Base-by-base conservation (phyloP, 345 rosid genomes). In the Sapria himalayana region DNA sequence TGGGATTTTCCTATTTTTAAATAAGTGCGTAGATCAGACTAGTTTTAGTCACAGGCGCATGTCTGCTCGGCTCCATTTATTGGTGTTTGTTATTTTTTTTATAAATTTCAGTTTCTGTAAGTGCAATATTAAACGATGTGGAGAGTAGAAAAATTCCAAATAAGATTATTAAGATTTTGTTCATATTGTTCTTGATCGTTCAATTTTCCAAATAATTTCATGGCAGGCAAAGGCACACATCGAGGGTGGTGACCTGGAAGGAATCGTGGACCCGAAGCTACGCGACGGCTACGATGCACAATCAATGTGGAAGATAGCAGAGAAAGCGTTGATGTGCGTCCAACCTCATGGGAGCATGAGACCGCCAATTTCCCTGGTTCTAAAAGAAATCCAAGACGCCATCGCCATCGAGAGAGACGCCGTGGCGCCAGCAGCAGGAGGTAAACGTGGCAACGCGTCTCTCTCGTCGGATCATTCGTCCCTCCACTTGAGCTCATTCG, bases 231-330 rank as follows among this genome's bases (percentile, higher is more conserved):
- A 78, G 64, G 36, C 73, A 51, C 99, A 84, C 63, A 80, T 91
- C 13, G 96, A 84, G 72, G 75, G 81, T 9, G 99, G 99, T 9
- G 80, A 84, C 61, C 80, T 91, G 39, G 79, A 80, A 43, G 78
- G 82, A 48, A 77, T 91, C 59, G 75, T 91, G 5, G 99, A 91
- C 59, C 93, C 76, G 1, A 58, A 58, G 0, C 44, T 91, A n/a
- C 32, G 15, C 12, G 59, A 73, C 6, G 92, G 73, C 13, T 91
- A 77, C 11, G 92, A 86, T 50, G 72, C 84, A 27, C 99, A 91
- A 29, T 75, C 99, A 0, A 80, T 91, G 89, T 91, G 99, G 99
- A 91, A 91, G 64, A 78, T 91, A 12, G 99, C 94, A 0, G 99
- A 91, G 74, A 84, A 73, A 46, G 99, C 99, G 2, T 41, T 84